Evolutionary conservation across 495 filamentous ascomycete genomes (phyloP).

Genomic region (Tuber magnatum): DNA sequence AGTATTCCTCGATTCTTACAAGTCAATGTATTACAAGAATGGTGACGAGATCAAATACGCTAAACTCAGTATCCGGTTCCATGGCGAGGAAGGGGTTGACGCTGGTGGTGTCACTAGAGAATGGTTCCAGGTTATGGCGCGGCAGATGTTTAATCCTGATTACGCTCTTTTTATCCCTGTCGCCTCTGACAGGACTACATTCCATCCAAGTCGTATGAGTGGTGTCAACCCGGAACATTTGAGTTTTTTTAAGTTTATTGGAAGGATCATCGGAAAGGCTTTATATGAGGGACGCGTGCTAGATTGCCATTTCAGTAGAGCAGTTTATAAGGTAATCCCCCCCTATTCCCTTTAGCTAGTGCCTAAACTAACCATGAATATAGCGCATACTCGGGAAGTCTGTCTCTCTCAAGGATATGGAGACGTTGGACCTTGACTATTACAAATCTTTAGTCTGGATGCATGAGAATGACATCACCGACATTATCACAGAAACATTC

Average conservation of each 20-base stretch:
- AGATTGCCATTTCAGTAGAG: constrained; percentile 97
- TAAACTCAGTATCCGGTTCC: constrained; percentile 95
- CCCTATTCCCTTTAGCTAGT: constrained; percentile 2
- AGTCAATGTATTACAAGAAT: constrained; percentile 86
- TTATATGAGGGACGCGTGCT: constrained; percentile 93
- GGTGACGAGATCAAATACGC: constrained; percentile 96
- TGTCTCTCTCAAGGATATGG: constrained; percentile 98
- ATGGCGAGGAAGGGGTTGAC: constrained; percentile 95
- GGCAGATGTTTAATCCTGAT: constrained; percentile 98
- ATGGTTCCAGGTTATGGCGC: constrained; percentile 96
- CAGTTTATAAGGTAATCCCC: constrained; percentile 69
- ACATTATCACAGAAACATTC: constrained; percentile 96
- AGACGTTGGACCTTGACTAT: constrained; percentile 95
- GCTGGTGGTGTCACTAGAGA: constrained; percentile 96
- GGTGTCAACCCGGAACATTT: constrained; percentile 91
- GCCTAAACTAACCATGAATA: constrained; percentile 18
- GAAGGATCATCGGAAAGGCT: constrained; percentile 96
- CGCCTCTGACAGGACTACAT: constrained; percentile 95
- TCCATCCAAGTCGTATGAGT: constrained; percentile 93
- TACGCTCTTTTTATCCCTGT: constrained; percentile 95
- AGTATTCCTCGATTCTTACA: constrained; percentile 98
- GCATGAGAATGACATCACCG: constrained; percentile 97
- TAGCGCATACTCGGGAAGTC: constrained; percentile 79
- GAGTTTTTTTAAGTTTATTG: constrained; percentile 99
- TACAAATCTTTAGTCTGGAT: constrained; percentile 99